A percentile compares a stretch with the other conserved stretches of the same genome.
Evolutionary conservation across 163 green algal species (phyloP).

Genomic region (Scenedesmus sp.): DNA sequence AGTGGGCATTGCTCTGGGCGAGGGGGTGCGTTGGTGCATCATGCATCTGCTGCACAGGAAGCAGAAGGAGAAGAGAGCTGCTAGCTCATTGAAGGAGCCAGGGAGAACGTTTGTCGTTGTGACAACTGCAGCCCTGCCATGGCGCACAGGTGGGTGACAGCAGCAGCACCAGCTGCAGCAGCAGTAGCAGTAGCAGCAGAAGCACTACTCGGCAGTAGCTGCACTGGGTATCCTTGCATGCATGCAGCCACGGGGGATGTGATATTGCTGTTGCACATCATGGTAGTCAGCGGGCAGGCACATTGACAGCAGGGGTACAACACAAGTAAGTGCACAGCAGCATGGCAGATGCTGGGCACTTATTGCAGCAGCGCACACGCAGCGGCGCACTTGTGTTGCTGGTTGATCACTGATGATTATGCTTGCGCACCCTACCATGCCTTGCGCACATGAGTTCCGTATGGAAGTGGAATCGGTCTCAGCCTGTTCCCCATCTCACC

Average conservation of each 20-base stretch:
- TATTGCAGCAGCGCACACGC: not conserved
- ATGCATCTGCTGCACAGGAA: not conserved
- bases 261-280: not conserved
- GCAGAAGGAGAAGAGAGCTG: constrained; percentile 6
- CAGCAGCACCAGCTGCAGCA: not conserved
- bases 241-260: not conserved
- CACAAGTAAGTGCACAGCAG: not conserved
- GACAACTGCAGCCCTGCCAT: constrained; percentile 93
- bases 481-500: too few relatives aligned
- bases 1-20: not conserved
- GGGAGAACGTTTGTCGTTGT: constrained; percentile 86
- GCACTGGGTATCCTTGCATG: not conserved
- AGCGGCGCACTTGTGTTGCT: not conserved
- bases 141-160: constrained; percentile 81
- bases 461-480: too few relatives aligned
- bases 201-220: not conserved
- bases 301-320: not conserved
- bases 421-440: too few relatives aligned
- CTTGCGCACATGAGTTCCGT: too few relatives aligned
- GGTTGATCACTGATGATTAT: too few relatives aligned
- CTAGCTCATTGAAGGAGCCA: constrained; percentile 64
- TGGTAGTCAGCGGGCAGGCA: not conserved
- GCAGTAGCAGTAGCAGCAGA: not conserved
- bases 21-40: not conserved
- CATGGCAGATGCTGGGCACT: not conserved